A percentile compares a stretch with the other conserved stretches of the same genome.
These are phyloP conservation scores for Verticillium nonalfalfae DNA, from an alignment of 2,329 filamentous ascomycete genomes.

Conservation along the genomic window DNA sequence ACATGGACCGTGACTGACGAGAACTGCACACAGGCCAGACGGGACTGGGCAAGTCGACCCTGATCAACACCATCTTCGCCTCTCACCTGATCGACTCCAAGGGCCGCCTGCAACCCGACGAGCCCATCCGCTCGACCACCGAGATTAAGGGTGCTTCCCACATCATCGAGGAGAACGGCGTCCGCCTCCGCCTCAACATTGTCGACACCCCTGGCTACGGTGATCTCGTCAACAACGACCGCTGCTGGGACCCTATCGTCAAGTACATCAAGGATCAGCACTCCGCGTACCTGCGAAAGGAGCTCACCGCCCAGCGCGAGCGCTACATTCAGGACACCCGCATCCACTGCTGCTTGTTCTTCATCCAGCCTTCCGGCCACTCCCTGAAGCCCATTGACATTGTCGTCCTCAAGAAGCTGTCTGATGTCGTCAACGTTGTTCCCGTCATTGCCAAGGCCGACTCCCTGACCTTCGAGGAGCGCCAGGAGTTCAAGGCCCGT, in stretches of 20 bases:
- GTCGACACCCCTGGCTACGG: slow-evolving; percentile 98
- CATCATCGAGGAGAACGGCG: slow-evolving; percentile 99
- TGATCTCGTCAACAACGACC: slow-evolving; percentile 98
- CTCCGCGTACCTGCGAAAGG: slow-evolving; percentile 97
- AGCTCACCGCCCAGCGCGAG: slow-evolving; percentile 97
- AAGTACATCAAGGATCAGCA: slow-evolving; percentile 99
- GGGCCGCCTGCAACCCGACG: slow-evolving; percentile 85
- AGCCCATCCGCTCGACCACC: slow-evolving; percentile 90
- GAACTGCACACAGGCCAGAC: slow-evolving; percentile 68
- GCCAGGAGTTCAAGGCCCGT: slow-evolving; percentile 92
- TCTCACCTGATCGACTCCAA: slow-evolving; percentile 99
- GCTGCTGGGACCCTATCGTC: slow-evolving; percentile 99
- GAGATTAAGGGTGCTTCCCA: slow-evolving; percentile 98
- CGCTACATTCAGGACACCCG: slow-evolving; percentile 98
- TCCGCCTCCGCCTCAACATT: slow-evolving; percentile 95
- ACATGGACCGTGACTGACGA: not conserved
- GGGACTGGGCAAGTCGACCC: slow-evolving; percentile 94
- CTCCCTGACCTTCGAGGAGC: slow-evolving; percentile 91
- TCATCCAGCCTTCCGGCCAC: slow-evolving; percentile 98
- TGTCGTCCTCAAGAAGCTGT: slow-evolving; percentile 98
- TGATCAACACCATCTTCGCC: slow-evolving; percentile 99
- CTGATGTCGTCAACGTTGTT: slow-evolving; percentile 97
- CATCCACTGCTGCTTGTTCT: slow-evolving; percentile 99
- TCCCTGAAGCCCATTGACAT: slow-evolving; percentile 99
- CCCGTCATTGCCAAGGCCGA: slow-evolving; percentile 98